Base-by-base conservation (phyloP, 345 rosid genomes). In the Nasturtium officinale region DNA sequence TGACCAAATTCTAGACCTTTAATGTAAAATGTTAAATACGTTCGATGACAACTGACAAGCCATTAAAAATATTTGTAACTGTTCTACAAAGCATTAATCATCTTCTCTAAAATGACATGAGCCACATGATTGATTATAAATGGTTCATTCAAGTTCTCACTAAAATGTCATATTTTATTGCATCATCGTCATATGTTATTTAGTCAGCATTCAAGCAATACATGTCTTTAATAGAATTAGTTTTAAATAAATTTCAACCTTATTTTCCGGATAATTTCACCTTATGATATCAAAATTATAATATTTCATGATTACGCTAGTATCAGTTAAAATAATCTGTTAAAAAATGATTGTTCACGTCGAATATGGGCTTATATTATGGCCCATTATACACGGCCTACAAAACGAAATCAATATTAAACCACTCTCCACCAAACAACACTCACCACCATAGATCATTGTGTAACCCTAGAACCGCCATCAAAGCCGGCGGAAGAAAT, bases 391-490 rank as follows among this genome's bases (percentile, higher is more conserved):
- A 1, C 0, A 17, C 6, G 65, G 77, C 65, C 65, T 64, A 25
- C 12, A 11, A 32, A 9, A 5, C 4, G 11, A 10, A 2, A 4
- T n/a, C 0, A 29, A 13, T 21, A 51, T 12, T 11, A 23, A 35
- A 7, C 15, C 40, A 11, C 63, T 32, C 55, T 10, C 40, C 16
- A 43, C 62, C 30, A 1, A 0, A 3, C 32, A 18, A 3, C 48
- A 2, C 17, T 52, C 75, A 5, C 18, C 20, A 25, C 4, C 45
- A 18, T 17, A 6, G 26, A 7, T 33, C 26, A 12, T 21, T 47
- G 65, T 61, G 15, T 61, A 8, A 28, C 53, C 66, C 60, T 35
- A 20, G 55, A 67, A 51, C 38, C 54, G 20, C 29, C 47, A 59
- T 21, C 20, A 21, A 20, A 69, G 43, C 20, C 79, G 51, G 65